Base-by-base conservation (phyloP, 2,329 filamentous ascomycete genomes). In the Metarhizium humberi region DNA sequence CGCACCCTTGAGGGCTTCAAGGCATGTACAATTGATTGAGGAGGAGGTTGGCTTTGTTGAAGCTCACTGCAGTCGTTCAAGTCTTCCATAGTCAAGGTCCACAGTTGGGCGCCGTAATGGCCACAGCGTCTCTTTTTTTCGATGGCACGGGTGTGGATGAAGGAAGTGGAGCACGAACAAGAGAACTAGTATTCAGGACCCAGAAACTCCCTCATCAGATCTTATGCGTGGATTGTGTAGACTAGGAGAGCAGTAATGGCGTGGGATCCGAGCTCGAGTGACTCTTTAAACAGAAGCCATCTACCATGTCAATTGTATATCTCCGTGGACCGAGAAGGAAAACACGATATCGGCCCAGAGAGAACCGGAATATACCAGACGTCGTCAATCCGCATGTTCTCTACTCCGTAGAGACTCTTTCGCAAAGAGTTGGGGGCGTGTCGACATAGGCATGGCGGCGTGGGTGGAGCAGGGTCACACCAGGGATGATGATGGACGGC, bases 381-480 rank as follows among this genome's bases (percentile, higher is more conserved):
- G 3, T 40, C 38, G 5, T 40, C 38, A 16, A 11, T 16, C 38
- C 7, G 38, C 13, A 14, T 20, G n/a, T 16, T 45, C 42, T 20
- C 42, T 25, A 18, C 18, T 18, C 18, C 18, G 18, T 18, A 20
- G 6, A 45, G n/a, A 45, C 18, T 45, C 18, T 45, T 20, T 20
- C n/a, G 25, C 11, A 18, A 32, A 42, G 46, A 32, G 25, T 48
- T 45, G 50, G 54, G 54, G 51, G 54, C 45, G 54, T 56, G 51
- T 53, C 38, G 50, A 20, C 34, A 47, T 45, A 34, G 50, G 38
- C 50, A 50, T 20, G 42, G 40, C 52, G 47, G 49, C 55, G 55
- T 54, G 52, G 55, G 51, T 51, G 55, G 51, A 56, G 54, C 55
- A 56, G 47, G 40, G 55, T 56, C 43, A 48, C 55, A 54, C 55